Evolutionary conservation across 1,284 basidiomycete species (phyloP).

Genomic region (Malassezia equina): DNA sequence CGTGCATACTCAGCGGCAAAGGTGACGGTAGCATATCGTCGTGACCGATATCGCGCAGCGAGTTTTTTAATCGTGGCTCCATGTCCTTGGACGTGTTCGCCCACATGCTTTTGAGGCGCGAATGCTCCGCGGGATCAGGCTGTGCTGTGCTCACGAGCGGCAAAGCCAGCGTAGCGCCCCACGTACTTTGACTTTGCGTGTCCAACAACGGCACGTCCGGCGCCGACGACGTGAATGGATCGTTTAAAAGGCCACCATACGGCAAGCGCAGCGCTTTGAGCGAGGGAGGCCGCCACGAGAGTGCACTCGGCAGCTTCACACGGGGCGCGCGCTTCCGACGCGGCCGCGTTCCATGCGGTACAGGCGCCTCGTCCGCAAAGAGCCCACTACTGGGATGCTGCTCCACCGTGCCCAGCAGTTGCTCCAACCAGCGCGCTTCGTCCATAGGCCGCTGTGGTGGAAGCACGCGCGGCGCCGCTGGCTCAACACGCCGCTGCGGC

Average conservation of each 20-base stretch:
- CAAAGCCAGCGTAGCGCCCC: constrained; percentile 3
- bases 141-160: not conserved
- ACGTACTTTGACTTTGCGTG: not conserved
- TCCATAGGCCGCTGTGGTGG: constrained; percentile 1
- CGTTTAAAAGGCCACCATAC: not conserved
- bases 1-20: not conserved
- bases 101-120: constrained; percentile 11
- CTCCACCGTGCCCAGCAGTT: constrained; percentile 4
- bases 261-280: not conserved
- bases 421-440: not conserved
- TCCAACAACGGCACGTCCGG: constrained; percentile 1
- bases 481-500: not conserved
- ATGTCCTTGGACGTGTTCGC: not conserved
- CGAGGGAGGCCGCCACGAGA: not conserved
- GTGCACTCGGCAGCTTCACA: constrained; percentile 1
- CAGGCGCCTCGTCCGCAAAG: constrained; percentile 1
- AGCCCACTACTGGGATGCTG: not conserved
- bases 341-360: not conserved
- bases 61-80: not conserved
- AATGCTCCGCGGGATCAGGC: not conserved
- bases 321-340: not conserved
- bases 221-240: not conserved
- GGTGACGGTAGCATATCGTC: constrained; percentile 7
- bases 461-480: not conserved
- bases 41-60: constrained; percentile 3